Conservation (phyloP, 139 green algal species). For the Chlorella sp. region DNA sequence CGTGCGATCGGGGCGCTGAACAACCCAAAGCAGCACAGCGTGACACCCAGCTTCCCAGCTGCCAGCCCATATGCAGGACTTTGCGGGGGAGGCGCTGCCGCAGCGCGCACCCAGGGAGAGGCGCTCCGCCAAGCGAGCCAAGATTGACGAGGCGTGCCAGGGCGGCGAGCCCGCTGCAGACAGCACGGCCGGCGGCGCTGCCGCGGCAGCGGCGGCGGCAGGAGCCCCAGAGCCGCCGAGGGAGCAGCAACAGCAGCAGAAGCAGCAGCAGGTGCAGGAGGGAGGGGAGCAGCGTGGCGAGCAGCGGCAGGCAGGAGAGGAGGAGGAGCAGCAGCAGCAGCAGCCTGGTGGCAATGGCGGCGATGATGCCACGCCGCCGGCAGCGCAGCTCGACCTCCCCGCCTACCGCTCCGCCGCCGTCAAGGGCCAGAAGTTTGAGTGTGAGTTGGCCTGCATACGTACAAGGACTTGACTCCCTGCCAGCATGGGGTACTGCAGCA, state of each 20-base stretch:
- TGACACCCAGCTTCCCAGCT: too few species aligned
- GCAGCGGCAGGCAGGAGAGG: not conserved
- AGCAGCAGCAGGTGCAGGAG: not conserved
- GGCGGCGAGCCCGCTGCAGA: not conserved
- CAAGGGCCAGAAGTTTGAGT: slow-evolving; percentile 57
- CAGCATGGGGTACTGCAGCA: too few species aligned
- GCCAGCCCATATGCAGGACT: slow-evolving; percentile 6
- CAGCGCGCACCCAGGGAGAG: slow-evolving; percentile 17
- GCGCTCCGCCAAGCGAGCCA: slow-evolving; percentile 5
- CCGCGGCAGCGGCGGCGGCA: not conserved
- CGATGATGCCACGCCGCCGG: slow-evolving; percentile 11
- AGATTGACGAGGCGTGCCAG: not conserved
- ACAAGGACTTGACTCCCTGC: too few species aligned
- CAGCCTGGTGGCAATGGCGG: not conserved
- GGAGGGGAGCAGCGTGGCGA: not conserved
- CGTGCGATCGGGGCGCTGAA: not conserved
- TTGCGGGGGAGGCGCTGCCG: slow-evolving; percentile 23
- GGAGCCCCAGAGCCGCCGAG: not conserved
- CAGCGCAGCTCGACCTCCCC: slow-evolving; percentile 21
- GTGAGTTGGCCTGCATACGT: slow-evolving; percentile 26
- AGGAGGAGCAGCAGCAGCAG: not conserved
- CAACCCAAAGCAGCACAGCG: not conserved
- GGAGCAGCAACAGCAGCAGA: not conserved
- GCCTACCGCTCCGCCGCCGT: slow-evolving; percentile 53
- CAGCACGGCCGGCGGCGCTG: not conserved